A percentile compares a stretch with the other conserved stretches of the same genome.
Evolutionary conservation across 176 grass and related monocot genomes (phyloP).

Genomic region (Areca catechu): DNA sequence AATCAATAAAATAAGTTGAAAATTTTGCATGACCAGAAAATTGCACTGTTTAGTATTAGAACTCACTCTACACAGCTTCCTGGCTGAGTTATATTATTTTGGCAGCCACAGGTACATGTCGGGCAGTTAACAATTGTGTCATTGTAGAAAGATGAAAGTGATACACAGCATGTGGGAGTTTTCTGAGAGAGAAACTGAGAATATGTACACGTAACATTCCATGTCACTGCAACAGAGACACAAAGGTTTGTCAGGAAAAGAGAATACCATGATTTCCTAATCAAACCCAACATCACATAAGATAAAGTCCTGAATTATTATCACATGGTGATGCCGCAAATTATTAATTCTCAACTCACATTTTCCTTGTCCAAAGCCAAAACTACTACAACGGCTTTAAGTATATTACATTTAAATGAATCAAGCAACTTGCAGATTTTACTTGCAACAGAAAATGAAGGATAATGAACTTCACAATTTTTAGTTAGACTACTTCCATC

Average conservation of each 20-base stretch:
- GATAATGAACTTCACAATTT: no score
- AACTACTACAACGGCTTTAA: no score
- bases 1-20: not conserved
- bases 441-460: no score
- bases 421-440: no score
- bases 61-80: constrained; percentile 16
- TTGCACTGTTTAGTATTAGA: not conserved
- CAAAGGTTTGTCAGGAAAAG: not conserved
- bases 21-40: not conserved
- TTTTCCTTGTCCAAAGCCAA: no score
- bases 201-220: constrained; percentile 20
- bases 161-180: constrained; percentile 17
- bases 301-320: no score
- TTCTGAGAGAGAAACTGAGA: constrained; percentile 19
- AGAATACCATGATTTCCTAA: not conserved
- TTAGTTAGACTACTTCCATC: no score
- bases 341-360: no score
- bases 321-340: no score
- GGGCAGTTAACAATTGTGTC: constrained; percentile 18
- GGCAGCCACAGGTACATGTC: constrained; percentile 17
- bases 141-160: constrained; percentile 17
- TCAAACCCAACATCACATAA: no score
- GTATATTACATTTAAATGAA: no score
- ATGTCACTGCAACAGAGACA: constrained; percentile 9
- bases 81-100: constrained; percentile 10